Evolutionary conservation across 176 grass and related monocot species (phyloP).

Genomic region (Coix lacrymajobi): DNA sequence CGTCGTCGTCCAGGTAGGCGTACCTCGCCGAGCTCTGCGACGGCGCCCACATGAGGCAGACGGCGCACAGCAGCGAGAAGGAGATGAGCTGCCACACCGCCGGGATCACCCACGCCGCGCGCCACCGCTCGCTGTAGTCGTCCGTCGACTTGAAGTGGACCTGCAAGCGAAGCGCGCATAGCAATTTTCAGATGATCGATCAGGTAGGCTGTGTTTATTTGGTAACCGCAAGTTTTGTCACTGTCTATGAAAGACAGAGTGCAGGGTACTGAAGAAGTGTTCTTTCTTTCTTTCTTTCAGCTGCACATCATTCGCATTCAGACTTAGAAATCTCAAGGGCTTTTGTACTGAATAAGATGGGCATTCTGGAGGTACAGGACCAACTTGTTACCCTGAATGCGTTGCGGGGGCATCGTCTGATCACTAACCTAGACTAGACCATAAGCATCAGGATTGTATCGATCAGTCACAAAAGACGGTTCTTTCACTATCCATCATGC

Average conservation of each 20-base stretch:
- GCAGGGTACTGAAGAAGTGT: not conserved
- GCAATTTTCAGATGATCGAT: not conserved
- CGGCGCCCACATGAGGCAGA: slow-evolving; percentile 66
- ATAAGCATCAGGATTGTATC: not conserved
- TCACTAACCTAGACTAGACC: not conserved
- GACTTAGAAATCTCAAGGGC: not conserved
- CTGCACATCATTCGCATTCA: not conserved
- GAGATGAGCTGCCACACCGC: slow-evolving; percentile 81
- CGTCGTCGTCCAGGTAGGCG: slow-evolving; percentile 47
- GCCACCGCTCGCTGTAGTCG: slow-evolving; percentile 57
- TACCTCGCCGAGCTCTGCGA: slow-evolving; percentile 47
- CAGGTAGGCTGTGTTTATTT: not conserved
- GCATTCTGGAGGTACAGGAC: not conserved
- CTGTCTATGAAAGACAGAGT: not conserved
- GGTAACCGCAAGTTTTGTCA: not conserved
- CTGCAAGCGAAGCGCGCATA: not conserved
- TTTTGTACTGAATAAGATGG: not conserved
- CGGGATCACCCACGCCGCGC: slow-evolving; percentile 71
- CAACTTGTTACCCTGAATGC: not conserved
- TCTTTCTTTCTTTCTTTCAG: not conserved
- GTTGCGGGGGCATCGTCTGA: not conserved
- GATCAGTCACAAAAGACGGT: not conserved
- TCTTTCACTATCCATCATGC: not conserved
- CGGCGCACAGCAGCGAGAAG: slow-evolving; percentile 61
- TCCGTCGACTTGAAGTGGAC: slow-evolving; percentile 72